Conservation (phyloP, 2,329 filamentous ascomycete species). For the Periglandula ipomoeae region DNA sequence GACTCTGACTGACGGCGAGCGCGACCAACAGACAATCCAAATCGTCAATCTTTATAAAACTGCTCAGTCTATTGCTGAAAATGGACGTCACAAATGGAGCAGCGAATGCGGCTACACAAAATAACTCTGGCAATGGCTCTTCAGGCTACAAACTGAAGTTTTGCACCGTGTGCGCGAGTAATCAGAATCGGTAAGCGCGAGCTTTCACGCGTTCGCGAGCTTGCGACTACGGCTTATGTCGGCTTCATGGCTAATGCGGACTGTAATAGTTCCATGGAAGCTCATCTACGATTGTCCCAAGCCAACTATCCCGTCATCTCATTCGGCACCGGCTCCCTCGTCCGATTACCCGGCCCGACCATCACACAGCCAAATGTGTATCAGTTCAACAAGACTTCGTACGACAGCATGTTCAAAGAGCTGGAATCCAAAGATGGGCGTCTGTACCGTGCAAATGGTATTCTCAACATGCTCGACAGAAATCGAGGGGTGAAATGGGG, state of each 20-base stretch:
- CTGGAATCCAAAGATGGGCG: conserved; percentile 76
- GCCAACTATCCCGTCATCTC: conserved; percentile 93
- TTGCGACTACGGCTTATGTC: not conserved
- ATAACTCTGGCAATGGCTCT: conserved; percentile 39
- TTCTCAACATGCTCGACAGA: conserved; percentile 90
- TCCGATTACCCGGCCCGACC: conserved; percentile 82
- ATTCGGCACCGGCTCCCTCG: conserved; percentile 90
- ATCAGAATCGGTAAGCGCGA: conserved; percentile 73
- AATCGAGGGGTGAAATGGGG: conserved; percentile 91
- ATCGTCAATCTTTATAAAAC: too few relatives aligned
- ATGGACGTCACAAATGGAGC: conserved; percentile 37
- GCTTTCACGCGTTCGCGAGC: not conserved
- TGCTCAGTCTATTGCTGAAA: not conserved
- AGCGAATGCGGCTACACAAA: conserved; percentile 23
- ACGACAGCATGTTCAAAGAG: conserved; percentile 89
- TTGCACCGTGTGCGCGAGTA: conserved; percentile 97
- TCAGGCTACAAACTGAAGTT: conserved; percentile 84
- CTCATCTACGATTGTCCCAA: conserved; percentile 83
- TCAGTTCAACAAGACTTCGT: conserved; percentile 94
- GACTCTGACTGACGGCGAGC: not conserved
- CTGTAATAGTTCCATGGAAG: conserved; percentile 61
- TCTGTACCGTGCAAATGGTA: conserved; percentile 83
- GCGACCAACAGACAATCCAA: not conserved
- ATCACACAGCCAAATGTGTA: conserved; percentile 96
- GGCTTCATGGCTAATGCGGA: not conserved